These are phyloP conservation scores for Penicillium robsamsonii DNA, from an alignment of 495 filamentous ascomycete genomes.

Conservation along the genomic window DNA sequence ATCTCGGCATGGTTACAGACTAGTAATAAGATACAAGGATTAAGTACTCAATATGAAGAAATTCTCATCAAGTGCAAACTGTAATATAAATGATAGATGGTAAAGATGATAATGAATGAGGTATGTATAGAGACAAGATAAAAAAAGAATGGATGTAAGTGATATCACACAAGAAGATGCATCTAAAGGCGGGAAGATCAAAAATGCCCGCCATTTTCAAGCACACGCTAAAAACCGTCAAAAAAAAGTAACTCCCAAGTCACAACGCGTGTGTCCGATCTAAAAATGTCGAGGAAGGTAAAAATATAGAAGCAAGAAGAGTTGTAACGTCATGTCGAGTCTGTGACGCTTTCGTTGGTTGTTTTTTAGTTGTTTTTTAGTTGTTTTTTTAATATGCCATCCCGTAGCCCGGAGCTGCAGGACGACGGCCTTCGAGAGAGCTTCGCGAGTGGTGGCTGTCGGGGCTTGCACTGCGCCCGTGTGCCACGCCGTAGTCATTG, in stretches of 20 bases:
- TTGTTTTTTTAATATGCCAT: conserved; percentile 34
- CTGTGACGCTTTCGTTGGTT: conserved; percentile 6
- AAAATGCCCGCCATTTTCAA: conserved; percentile 12
- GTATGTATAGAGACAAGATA: conserved; percentile 11
- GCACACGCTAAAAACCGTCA: conserved; percentile 16
- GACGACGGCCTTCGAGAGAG: conserved; percentile 38
- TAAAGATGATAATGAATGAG: conserved; percentile 12
- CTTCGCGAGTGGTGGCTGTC: conserved; percentile 30
- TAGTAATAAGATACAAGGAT: not conserved
- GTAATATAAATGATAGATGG: conserved; percentile 12
- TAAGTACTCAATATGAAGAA: not conserved
- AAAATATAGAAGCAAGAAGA: conserved; percentile 6
- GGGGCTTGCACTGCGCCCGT: conserved; percentile 39
- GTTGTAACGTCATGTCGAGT: conserved; percentile 2
- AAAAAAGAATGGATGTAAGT: conserved; percentile 6
- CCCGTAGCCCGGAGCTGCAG: conserved; percentile 42
- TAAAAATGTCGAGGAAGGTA: conserved; percentile 16
- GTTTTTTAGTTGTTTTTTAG: conserved; percentile 5
- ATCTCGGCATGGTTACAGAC: not conserved
- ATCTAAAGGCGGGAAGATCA: conserved; percentile 3
- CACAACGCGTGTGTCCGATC: conserved; percentile 7
- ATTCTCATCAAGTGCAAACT: conserved; percentile 9
- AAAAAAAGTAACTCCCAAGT: conserved; percentile 9
- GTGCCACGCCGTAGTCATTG: conserved; percentile 37
- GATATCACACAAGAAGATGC: conserved; percentile 15